Conservation (phyloP, 2,329 filamentous ascomycete species). For the Apiospora kogelbergensis region DNA sequence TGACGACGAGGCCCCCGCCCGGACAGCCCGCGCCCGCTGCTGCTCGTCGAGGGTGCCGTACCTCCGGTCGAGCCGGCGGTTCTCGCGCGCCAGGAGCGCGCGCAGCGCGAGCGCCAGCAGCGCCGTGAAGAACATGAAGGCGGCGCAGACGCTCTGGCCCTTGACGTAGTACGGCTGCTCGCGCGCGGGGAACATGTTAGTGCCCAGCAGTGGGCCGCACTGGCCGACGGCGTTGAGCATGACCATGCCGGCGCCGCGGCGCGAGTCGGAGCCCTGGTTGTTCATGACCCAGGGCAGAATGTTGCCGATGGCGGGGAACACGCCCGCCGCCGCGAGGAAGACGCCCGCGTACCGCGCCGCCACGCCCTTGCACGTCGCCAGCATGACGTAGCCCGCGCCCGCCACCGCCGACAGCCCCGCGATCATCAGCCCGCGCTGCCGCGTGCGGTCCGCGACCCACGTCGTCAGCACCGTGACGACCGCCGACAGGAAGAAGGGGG, state of each 20-base stretch:
- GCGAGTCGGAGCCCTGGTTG: slow-evolving; percentile 68
- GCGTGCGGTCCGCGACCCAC: slow-evolving; percentile 63
- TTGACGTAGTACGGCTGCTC: slow-evolving; percentile 38
- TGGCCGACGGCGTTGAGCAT: slow-evolving; percentile 61
- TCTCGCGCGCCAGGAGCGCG: slow-evolving; percentile 33
- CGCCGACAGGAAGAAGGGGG: slow-evolving; percentile 71
- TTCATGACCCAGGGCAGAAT: slow-evolving; percentile 68
- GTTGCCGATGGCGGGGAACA: slow-evolving; percentile 68
- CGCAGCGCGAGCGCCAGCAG: slow-evolving; percentile 33
- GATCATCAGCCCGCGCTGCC: slow-evolving; percentile 64
- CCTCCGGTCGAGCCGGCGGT: slow-evolving; percentile 28
- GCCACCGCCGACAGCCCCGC: slow-evolving; percentile 55
- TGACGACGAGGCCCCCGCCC: background rate
- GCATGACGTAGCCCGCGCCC: slow-evolving; percentile 63
- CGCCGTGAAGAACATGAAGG: slow-evolving; percentile 42
- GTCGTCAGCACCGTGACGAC: slow-evolving; percentile 60
- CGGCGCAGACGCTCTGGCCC: slow-evolving; percentile 39
- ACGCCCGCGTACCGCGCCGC: slow-evolving; percentile 41
- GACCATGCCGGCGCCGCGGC: slow-evolving; percentile 62
- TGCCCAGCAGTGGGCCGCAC: slow-evolving; percentile 63
- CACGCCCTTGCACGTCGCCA: slow-evolving; percentile 51
- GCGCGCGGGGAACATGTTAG: slow-evolving; percentile 56
- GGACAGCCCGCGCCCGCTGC: background rate
- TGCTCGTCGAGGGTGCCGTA: slow-evolving; percentile 10
- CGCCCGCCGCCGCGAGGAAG: slow-evolving; percentile 54